These are phyloP conservation scores for Boletus insuetus DNA, from an alignment of 768 basidiomycete species.

Conservation along the genomic window DNA sequence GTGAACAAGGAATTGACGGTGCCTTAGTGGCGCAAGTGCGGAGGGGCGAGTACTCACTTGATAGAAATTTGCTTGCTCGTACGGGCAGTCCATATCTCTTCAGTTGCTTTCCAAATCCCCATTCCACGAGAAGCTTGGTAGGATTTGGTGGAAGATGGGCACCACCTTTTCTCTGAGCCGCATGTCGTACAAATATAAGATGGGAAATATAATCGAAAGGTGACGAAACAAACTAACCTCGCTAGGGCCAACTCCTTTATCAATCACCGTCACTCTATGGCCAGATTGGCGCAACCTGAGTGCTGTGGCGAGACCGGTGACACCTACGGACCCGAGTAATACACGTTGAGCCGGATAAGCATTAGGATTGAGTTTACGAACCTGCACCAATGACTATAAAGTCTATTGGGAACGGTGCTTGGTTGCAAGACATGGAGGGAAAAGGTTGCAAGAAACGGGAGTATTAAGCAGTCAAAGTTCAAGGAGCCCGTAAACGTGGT, in stretches of 20 bases:
- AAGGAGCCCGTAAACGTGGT: background rate
- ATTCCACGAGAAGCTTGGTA: slow-evolving; percentile 53
- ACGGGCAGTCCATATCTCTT: slow-evolving; percentile 30
- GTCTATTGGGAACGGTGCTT: slow-evolving; percentile 28
- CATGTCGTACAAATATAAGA: background rate
- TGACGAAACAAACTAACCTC: slow-evolving; percentile 29
- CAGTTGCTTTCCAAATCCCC: slow-evolving; percentile 52
- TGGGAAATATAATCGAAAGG: background rate
- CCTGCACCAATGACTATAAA: slow-evolving; percentile 33
- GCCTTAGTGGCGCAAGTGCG: background rate
- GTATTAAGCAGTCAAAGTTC: background rate
- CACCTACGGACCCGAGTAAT: slow-evolving; percentile 22
- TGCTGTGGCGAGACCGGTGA: slow-evolving; percentile 58
- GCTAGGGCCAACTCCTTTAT: slow-evolving; percentile 44
- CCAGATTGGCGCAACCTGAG: slow-evolving; percentile 56
- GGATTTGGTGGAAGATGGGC: slow-evolving; percentile 58
- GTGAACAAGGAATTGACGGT: slow-evolving; percentile 7
- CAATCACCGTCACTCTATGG: slow-evolving; percentile 57
- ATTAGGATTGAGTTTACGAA: background rate
- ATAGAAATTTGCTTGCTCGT: slow-evolving; percentile 25
- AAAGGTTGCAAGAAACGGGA: background rate
- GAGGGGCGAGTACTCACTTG: slow-evolving; percentile 11
- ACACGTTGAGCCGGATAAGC: background rate
- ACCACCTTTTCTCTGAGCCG: slow-evolving; percentile 36
- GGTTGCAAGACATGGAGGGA: slow-evolving; percentile 18